Percentiles rank a stretch among this genome's conserved stretches.
phyloP scores from a whole-genome alignment of 202 grass and related monocot species.

The Eragrostis tef region DNA sequence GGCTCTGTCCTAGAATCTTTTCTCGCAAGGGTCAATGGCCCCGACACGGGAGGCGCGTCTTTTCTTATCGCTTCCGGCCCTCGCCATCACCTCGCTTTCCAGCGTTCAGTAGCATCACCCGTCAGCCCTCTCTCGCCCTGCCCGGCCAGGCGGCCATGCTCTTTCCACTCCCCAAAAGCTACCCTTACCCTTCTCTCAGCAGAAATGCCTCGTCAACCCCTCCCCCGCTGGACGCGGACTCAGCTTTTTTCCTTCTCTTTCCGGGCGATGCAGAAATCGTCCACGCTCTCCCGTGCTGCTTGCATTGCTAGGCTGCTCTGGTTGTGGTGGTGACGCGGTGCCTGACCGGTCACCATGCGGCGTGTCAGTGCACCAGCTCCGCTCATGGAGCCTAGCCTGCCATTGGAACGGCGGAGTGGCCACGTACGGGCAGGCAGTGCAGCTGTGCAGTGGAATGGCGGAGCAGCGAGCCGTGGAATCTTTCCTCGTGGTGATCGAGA shows the following conservation, averaged over 20 bases:
- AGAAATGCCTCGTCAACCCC: slow-evolving; percentile 8
- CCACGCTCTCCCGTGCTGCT: too few species aligned
- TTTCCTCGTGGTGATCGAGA: not conserved
- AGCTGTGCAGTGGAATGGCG: not conserved
- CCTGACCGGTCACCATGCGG: too few species aligned
- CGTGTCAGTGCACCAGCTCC: not conserved
- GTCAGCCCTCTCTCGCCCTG: not conserved
- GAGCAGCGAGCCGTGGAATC: not conserved
- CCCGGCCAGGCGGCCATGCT: slow-evolving; percentile 3
- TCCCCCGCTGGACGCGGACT: not conserved
- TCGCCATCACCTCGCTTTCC: slow-evolving; percentile 28
- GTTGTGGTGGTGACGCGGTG: too few species aligned
- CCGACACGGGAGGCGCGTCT: not conserved
- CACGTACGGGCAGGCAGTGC: not conserved
- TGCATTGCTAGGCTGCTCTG: too few species aligned
- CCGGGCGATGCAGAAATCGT: not conserved
- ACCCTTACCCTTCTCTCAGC: not conserved
- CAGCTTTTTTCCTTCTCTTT: not conserved
- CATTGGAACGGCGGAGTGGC: not conserved
- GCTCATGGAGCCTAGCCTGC: not conserved
- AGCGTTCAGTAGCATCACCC: slow-evolving; percentile 8
- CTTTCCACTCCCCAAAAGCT: slow-evolving; percentile 1
- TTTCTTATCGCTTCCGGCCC: slow-evolving; percentile 24
- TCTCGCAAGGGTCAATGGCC: slow-evolving; percentile 39
- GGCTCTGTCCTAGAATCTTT: slow-evolving; percentile 11